These are phyloP conservation scores for Claviceps lovelessii DNA, from an alignment of 2,329 filamentous ascomycete genomes.

Conservation along the genomic window DNA sequence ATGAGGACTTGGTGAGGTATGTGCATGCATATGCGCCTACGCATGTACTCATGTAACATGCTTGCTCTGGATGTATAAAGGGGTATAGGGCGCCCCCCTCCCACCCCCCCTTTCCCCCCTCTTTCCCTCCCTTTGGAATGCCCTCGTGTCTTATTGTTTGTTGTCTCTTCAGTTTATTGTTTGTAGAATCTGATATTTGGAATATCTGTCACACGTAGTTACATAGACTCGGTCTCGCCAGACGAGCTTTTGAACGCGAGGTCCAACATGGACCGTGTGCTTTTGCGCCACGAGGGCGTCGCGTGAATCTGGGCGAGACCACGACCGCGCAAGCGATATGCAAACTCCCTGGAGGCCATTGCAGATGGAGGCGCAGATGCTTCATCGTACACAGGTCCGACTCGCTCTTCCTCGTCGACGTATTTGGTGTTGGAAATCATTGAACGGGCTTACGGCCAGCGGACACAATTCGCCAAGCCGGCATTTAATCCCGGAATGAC, in stretches of 20 bases:
- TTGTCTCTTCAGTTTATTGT: background rate
- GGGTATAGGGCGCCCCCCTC: background rate
- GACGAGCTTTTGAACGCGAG: constrained; percentile 50
- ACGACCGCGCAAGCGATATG: constrained; percentile 65
- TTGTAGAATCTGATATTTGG: background rate
- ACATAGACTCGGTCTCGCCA: constrained; percentile 41
- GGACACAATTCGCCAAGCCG: constrained; percentile 63
- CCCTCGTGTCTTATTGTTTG: background rate
- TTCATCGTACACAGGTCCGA: constrained; percentile 48
- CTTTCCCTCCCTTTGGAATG: background rate
- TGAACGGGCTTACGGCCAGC: constrained; percentile 64
- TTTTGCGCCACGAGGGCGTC: constrained; percentile 68
- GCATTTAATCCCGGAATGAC: constrained; percentile 48
- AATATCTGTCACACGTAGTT: constrained; percentile 16
- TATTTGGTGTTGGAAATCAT: constrained; percentile 76
- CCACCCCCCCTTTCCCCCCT: background rate
- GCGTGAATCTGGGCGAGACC: constrained; percentile 52
- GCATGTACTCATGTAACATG: too few species aligned
- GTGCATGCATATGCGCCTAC: background rate
- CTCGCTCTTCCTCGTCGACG: constrained; percentile 45
- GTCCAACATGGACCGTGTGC: constrained; percentile 67
- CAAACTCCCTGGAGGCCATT: constrained; percentile 57
- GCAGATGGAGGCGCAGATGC: constrained; percentile 49
- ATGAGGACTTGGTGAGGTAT: constrained; percentile 47
- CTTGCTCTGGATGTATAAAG: background rate